Conservation (phyloP, 331 rosid species). For the Rosa hybrid region DNA sequence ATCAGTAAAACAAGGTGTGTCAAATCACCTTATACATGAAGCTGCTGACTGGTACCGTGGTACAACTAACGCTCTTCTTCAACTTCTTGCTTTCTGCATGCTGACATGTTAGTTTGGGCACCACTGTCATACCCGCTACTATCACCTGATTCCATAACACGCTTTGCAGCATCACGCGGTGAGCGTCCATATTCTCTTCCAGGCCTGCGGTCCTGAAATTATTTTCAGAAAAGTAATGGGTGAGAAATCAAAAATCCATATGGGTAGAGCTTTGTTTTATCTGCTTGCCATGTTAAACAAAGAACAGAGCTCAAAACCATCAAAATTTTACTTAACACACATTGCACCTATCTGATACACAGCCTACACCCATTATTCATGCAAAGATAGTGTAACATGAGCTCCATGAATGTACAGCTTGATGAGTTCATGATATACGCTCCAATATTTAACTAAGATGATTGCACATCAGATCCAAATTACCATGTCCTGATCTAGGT, state of each 20-base stretch:
- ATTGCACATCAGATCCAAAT: not conserved
- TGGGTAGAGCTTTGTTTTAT: not conserved
- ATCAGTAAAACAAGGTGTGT: slow-evolving; percentile 16
- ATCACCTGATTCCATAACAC: slow-evolving; percentile 56
- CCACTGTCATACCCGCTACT: slow-evolving; percentile 62
- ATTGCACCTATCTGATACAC: not conserved
- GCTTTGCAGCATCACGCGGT: slow-evolving; percentile 36
- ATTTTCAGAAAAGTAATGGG: slow-evolving; percentile 15
- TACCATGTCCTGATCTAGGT: not conserved
- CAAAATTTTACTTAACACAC: not conserved
- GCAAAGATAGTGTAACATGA: not conserved
- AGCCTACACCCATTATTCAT: not conserved
- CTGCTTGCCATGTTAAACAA: not conserved
- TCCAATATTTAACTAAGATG: not conserved
- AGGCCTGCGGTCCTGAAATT: slow-evolving; percentile 53
- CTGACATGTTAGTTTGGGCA: slow-evolving; percentile 33
- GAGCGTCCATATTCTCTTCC: slow-evolving; percentile 55
- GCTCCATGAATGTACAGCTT: not conserved
- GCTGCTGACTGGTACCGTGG: slow-evolving; percentile 3
- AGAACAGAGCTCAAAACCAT: not conserved
- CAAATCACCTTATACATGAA: slow-evolving; percentile 24
- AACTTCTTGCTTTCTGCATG: slow-evolving; percentile 42
- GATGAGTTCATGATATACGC: not conserved
- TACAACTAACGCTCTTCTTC: slow-evolving; percentile 36
- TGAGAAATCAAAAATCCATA: slow-evolving; percentile 10